Base-by-base conservation (phyloP, 345 rosid genomes). In the Bruguiera sexangula region DNA sequence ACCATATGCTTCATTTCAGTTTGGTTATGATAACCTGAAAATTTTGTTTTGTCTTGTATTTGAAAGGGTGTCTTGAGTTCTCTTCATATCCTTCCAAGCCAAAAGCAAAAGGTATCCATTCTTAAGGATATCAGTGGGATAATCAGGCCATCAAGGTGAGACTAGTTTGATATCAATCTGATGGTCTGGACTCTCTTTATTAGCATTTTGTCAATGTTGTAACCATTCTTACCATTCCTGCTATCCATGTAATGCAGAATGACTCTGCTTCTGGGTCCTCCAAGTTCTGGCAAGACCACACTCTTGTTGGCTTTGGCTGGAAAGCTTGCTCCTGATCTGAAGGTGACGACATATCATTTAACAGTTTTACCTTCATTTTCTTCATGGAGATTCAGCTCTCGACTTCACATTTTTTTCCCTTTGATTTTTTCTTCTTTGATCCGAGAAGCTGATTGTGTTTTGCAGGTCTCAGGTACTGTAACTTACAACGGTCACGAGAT, bases 231-330 rank as follows among this genome's bases (percentile, higher is more conserved):
- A 1, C 52, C 20, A 21, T 21, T 65, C 4, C 26, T 65, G 50
- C 6, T 6, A 11, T 31, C 67, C 34, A 6, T 8, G 54, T 59
- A 31, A 59, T 24, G 70, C 72, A 90, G 97, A 66, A 82, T 87
- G 86, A 80, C 95, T 36, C 63, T 91, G 79, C 92, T 91, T 37
- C 73, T 89, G 78, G 97, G 97, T 63, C 97, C 95, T 71, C 95
- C 95, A 62, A 76, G 89, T 72, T 87, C 97, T 29, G 97, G 97
- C 6, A 91, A 91, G 82, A 91, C 97, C 4, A 84, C 92, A 0
- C 87, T 91, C 6, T 50, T 91, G 73, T 79, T 91, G 79, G 95
- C 95, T 69, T 80, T 91, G 75, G 95, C 92, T 20, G 92, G 91
- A 65, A 89, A 85, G 77, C 96, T 90, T 70, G 89, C 82, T 73